Percentiles rank a stretch among this genome's conserved stretches.
Conservation (phyloP, 1,284 basidiomycete genomes). For the Ceratobasidium sp. region DNA sequence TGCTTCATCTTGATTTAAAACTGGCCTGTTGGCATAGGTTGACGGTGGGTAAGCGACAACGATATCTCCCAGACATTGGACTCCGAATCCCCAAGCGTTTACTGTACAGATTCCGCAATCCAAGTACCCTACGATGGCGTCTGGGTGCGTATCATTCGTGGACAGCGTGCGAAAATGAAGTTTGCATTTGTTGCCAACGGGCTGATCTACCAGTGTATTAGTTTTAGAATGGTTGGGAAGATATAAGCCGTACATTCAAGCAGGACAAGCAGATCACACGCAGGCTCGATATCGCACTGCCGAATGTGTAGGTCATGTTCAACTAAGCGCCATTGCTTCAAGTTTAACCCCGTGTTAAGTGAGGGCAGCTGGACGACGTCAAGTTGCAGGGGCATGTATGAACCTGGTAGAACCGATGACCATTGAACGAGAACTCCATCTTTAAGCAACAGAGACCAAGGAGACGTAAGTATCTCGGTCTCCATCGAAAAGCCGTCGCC, state of each 20-base stretch:
- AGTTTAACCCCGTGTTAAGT: constrained; percentile 3
- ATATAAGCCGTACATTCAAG: background rate
- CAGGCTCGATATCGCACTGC: constrained; percentile 26
- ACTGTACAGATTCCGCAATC: background rate
- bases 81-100: background rate
- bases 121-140: background rate
- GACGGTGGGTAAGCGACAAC: background rate
- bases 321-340: constrained; percentile 22
- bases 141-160: constrained; percentile 4
- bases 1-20: background rate
- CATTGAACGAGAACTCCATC: constrained; percentile 9
- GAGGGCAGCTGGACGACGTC: constrained; percentile 35
- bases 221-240: background rate
- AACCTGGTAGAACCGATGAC: background rate
- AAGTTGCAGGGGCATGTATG: constrained; percentile 19
- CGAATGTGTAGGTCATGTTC: constrained; percentile 13
- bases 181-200: background rate
- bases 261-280: constrained; percentile 34
- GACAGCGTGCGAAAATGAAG: constrained; percentile 30
- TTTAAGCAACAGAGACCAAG: background rate
- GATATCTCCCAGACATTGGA: background rate
- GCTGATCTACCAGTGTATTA: background rate
- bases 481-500: constrained; percentile 10
- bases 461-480: background rate
- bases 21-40: background rate